Percentiles rank a stretch among this genome's conserved stretches.
Conservation (phyloP, 768 basidiomycete species). For the Tulasnella sp. region DNA sequence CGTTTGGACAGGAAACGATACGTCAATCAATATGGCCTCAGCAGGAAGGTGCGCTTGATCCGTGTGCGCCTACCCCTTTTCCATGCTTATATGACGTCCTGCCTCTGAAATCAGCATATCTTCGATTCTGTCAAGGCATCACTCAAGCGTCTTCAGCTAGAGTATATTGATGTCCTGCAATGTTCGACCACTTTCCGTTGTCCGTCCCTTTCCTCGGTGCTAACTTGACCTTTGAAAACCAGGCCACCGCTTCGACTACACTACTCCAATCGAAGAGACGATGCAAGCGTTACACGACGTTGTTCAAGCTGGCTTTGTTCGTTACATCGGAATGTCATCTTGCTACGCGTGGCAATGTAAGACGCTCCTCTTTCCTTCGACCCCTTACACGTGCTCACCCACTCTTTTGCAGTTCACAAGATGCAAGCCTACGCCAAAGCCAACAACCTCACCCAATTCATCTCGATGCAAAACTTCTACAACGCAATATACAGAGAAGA, state of each 20-base stretch:
- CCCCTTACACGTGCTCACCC: slow-evolving; percentile 20
- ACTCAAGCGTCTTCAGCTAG: slow-evolving; percentile 33
- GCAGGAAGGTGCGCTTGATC: slow-evolving; percentile 38
- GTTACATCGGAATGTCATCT: slow-evolving; percentile 37
- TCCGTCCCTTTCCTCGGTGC: not conserved
- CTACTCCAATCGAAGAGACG: slow-evolving; percentile 45
- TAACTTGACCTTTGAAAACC: not conserved
- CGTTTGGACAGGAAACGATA: slow-evolving; percentile 22
- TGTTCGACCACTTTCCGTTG: slow-evolving; percentile 24
- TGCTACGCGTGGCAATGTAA: slow-evolving; percentile 35
- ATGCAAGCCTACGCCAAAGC: slow-evolving; percentile 23
- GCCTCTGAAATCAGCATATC: slow-evolving; percentile 31
- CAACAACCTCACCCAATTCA: slow-evolving; percentile 24
- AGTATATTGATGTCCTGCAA: slow-evolving; percentile 39
- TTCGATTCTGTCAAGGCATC: slow-evolving; percentile 35
- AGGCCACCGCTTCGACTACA: slow-evolving; percentile 43
- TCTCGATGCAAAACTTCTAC: slow-evolving; percentile 26
- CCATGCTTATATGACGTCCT: not conserved
- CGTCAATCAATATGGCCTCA: slow-evolving; percentile 29
- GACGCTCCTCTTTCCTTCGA: not conserved
- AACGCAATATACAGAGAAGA: slow-evolving; percentile 26
- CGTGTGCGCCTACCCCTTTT: slow-evolving; percentile 23
- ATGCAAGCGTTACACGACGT: slow-evolving; percentile 40
- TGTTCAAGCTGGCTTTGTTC: slow-evolving; percentile 33
- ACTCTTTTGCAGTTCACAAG: slow-evolving; percentile 21